Base-by-base conservation (phyloP, 768 basidiomycete species). In the Peribolospora kevripleyi region DNA sequence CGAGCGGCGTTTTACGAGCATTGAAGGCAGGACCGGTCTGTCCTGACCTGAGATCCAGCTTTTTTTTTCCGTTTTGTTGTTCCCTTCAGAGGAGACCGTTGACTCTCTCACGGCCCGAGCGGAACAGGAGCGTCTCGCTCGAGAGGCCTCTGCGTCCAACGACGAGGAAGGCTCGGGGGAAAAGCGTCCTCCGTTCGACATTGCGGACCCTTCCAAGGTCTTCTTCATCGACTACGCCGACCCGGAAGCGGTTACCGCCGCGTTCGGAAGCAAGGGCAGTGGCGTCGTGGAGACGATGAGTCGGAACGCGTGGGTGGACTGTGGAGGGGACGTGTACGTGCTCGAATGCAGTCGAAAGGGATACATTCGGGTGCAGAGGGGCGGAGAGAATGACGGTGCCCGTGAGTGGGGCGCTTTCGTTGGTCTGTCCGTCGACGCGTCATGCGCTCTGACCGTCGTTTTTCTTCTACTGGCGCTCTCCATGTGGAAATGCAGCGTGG, bases 281-380 rank as follows among this genome's bases (percentile, higher is more conserved):
- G 36, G 45, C 41, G 25, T 38, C 6, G 41, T 10, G 45, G 7
- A n/a, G 39, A 36, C 25, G 3, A 13, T 43, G 50, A n/a, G 53
- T 10, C 0, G 46, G 39, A 42, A 3, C 59, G 76, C 81, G 5
- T 87, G 87, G 87, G 80, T 91, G 6, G 76, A 76, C 3, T 84
- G 82, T 61, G 83, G 85, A 6, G 70, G 71, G 3, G 73, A 77
- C 42, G 65, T 76, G 11, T 82, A 80, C 65, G 74, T 90, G 6
- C 70, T 90, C 2, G 81, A 84, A 62, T 78, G 79, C 58, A 66
- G 83, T n/a, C 76, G 75, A 9, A 74, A 73, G 58, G 84, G 84
- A 2, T 72, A 74, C 61, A 69, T 87, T 51, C 76, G 78, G 46
- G 70, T 87, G 10, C 75, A 78, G 55, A 73, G 70, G 3, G 61